Conservation (phyloP, 192 early-diverging fungal species). For the Pilaira anomala region DNA sequence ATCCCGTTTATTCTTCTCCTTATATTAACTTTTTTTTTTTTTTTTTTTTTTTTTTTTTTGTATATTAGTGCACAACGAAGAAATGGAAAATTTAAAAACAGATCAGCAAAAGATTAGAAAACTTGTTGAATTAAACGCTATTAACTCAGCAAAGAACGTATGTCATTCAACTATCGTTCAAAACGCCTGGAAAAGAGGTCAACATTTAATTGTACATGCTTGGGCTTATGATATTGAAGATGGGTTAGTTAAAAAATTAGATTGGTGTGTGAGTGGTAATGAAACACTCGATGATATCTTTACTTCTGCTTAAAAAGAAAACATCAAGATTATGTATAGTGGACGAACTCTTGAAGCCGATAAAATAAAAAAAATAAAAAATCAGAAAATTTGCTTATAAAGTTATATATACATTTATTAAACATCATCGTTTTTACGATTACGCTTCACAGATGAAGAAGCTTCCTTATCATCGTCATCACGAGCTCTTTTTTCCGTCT, state of each 20-base stretch:
- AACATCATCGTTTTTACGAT: too few species aligned
- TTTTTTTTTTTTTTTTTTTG: too few species aligned
- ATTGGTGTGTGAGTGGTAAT: slow-evolving; percentile 11
- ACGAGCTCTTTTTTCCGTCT: too few species aligned
- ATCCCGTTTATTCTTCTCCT: background rate
- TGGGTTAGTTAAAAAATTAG: slow-evolving; percentile 33
- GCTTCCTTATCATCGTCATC: too few species aligned
- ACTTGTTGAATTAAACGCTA: slow-evolving; percentile 77
- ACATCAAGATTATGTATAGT: too few species aligned
- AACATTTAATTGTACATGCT: slow-evolving; percentile 67
- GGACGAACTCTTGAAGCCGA: too few species aligned
- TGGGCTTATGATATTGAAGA: slow-evolving; percentile 69
- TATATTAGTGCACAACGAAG: slow-evolving; percentile 33
- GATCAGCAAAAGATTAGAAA: slow-evolving; percentile 46
- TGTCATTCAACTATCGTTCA: slow-evolving; percentile 74
- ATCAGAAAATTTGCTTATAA: too few species aligned
- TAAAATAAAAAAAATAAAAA: too few species aligned
- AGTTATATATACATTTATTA: too few species aligned
- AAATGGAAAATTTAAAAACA: slow-evolving; percentile 40
- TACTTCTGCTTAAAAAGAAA: slow-evolving; percentile 5
- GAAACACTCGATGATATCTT: slow-evolving; percentile 4
- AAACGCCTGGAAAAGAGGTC: slow-evolving; percentile 76
- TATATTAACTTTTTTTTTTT: too few species aligned
- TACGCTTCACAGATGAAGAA: too few species aligned
- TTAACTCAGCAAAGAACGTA: slow-evolving; percentile 67